Evolutionary conservation across 352 stramenopile genomes (phyloP).

Genomic region (Globisporangium okanoganense): DNA sequence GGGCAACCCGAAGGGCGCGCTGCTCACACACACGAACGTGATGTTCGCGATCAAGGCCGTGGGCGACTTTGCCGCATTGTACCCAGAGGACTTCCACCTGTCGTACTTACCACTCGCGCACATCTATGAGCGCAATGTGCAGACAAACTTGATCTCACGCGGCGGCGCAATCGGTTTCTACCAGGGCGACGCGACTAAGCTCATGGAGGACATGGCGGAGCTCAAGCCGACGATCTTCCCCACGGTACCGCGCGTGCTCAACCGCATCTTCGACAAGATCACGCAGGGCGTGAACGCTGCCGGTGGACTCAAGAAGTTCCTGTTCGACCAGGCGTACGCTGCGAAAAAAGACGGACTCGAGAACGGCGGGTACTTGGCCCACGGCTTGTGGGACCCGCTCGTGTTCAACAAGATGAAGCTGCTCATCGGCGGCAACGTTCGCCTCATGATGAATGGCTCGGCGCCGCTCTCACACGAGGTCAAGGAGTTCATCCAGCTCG

Average conservation of each 20-base stretch:
- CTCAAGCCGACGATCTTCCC: slow-evolving; percentile 8
- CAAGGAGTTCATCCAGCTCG: slow-evolving; percentile 92
- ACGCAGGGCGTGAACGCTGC: slow-evolving; percentile 55
- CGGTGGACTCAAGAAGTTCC: slow-evolving; percentile 85
- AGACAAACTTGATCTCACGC: slow-evolving; percentile 43
- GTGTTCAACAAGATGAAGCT: slow-evolving; percentile 94
- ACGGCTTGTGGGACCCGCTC: slow-evolving; percentile 89
- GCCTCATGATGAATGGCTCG: slow-evolving; percentile 90
- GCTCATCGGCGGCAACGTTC: slow-evolving; percentile 83
- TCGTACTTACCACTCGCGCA: slow-evolving; percentile 94
- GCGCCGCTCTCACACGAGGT: slow-evolving; percentile 88
- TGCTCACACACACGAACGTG: slow-evolving; percentile 57
- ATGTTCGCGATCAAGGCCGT: slow-evolving; percentile 17
- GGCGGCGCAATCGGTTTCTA: slow-evolving; percentile 91
- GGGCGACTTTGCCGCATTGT: slow-evolving; percentile 11
- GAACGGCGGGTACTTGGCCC: slow-evolving; percentile 30
- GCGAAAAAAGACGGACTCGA: slow-evolving; percentile 72
- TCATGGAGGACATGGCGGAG: slow-evolving; percentile 8
- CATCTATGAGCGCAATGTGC: slow-evolving; percentile 88
- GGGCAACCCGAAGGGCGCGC: slow-evolving; percentile 59
- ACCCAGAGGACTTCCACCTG: slow-evolving; percentile 52
- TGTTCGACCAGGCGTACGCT: slow-evolving; percentile 84
- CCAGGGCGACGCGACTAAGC: slow-evolving; percentile 52
- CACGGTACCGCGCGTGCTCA: slow-evolving; percentile 6
- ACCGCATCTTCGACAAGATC: slow-evolving; percentile 83